phyloP scores from a whole-genome alignment of 139 green algal genomes.

The Auxenochlorella protothecoides region DNA sequence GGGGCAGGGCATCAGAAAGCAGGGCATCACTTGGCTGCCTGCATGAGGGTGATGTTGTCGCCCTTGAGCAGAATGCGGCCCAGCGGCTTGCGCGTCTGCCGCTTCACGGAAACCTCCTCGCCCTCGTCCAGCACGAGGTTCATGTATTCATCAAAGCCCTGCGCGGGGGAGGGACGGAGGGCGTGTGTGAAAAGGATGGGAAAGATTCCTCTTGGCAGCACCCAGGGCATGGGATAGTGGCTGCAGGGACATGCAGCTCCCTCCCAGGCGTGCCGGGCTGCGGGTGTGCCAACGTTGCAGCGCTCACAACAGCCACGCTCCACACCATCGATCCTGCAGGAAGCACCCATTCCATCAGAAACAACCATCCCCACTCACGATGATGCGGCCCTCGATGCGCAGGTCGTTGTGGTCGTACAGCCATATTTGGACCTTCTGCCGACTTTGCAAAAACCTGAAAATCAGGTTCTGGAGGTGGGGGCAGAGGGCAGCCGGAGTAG shows the following conservation, averaged over 20 bases:
- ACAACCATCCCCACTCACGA: conserved; percentile 42
- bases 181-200: too few species aligned
- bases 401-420: conserved; percentile 92
- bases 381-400: conserved; percentile 91
- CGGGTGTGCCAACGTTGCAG: too few species aligned
- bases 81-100: conserved; percentile 80
- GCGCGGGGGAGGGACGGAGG: not conserved
- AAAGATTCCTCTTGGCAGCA: too few species aligned
- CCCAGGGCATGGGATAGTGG: too few species aligned
- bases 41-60: conserved; percentile 98
- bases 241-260: too few species aligned
- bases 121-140: conserved; percentile 98
- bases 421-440: conserved; percentile 92
- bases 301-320: too few species aligned
- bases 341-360: too few species aligned
- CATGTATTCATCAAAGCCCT: conserved; percentile 99
- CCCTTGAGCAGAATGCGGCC: conserved; percentile 94
- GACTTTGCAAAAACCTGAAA: conserved; percentile 94
- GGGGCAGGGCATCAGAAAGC: too few species aligned
- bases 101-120: conserved; percentile 93
- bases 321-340: too few species aligned
- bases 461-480: conserved; percentile 77
- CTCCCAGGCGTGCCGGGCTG: too few species aligned
- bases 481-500: not conserved
- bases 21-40: conserved; percentile 27